Base-by-base conservation (phyloP, 345 rosid genomes). In the Sonneratia caseolaris region DNA sequence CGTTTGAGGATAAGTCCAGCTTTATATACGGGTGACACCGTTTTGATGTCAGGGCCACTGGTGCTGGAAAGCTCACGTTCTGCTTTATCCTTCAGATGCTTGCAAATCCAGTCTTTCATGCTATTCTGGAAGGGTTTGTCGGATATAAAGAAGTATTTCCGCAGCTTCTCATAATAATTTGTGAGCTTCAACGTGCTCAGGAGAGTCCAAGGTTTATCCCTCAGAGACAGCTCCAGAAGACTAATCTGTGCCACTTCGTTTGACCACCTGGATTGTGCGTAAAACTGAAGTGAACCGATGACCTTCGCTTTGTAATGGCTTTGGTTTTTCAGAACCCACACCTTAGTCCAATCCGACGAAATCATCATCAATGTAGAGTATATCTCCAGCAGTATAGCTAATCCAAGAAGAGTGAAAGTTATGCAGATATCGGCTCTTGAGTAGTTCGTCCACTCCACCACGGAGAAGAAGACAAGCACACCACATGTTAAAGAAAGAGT, bases 361-460 rank as follows among this genome's bases (percentile, higher is more conserved):
- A 69, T 2, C 18, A 61, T 43, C 37, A 36, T 1, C 16, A 65
- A 37, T 10, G 43, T 18, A 4, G 78, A 66, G 51, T 59, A 64
- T 10, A 71, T 15, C 38, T 83, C 82, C 32, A 79, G 53, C 15
- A 57, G 22, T 45, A 77, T 15, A 9, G 81, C 81, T 53, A 40
- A 4, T 4, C 43, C 43, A 40, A 40, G 43, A 40, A 40, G 43
- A 8, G 7, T 40, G 43, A 40, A 78, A 51, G 82, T 70, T 12
- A 83, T 19, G 37, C 32, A 15, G 10, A 53, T 12, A 55, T 84
- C 80, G 0, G 37, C 11, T 48, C 42, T 69, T 5, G 51, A 7
- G 56, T 70, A 22, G 1, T 27, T 4, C 3, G 24, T 24, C 73
- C 51, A 40, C 5, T 32, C n/a, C 18, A 13, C 43, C 12, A 21